Conservation (phyloP, 2,329 filamentous ascomycete species). For the Penicillium brevicompactum region DNA sequence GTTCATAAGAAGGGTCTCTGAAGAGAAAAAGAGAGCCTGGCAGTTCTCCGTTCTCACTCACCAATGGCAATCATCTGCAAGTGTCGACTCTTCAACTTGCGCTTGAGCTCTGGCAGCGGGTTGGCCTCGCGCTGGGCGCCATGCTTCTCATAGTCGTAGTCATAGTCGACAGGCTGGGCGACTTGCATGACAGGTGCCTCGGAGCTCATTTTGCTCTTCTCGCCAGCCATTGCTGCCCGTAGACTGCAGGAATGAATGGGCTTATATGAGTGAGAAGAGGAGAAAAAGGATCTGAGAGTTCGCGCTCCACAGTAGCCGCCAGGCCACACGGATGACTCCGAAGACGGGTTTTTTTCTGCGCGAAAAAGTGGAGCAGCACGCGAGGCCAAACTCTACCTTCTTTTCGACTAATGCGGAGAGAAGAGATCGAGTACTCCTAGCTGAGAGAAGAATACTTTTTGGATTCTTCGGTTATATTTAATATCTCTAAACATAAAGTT, state of each 20-base stretch:
- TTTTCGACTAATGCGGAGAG: background rate
- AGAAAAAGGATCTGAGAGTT: conserved; percentile 13
- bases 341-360: conserved; percentile 6
- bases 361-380: conserved; percentile 11
- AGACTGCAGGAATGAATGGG: background rate
- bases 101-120: conserved; percentile 65
- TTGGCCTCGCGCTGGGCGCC: conserved; percentile 54
- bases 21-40: too few species aligned
- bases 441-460: too few species aligned
- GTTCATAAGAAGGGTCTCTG: too few species aligned
- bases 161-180: conserved; percentile 19
- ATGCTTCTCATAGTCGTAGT: conserved; percentile 42
- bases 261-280: background rate
- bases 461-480: too few species aligned
- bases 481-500: too few species aligned
- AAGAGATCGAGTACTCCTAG: background rate
- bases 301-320: conserved; percentile 11
- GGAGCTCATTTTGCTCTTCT: conserved; percentile 27
- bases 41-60: conserved; percentile 51
- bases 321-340: conserved; percentile 9
- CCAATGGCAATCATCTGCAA: conserved; percentile 99
- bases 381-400: too few species aligned
- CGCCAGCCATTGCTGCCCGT: conserved; percentile 28
- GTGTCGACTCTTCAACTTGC: conserved; percentile 82
- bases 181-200: conserved; percentile 25